Evolutionary conservation across 768 basidiomycete species (phyloP).

Genomic region (Termitomyces sp.): DNA sequence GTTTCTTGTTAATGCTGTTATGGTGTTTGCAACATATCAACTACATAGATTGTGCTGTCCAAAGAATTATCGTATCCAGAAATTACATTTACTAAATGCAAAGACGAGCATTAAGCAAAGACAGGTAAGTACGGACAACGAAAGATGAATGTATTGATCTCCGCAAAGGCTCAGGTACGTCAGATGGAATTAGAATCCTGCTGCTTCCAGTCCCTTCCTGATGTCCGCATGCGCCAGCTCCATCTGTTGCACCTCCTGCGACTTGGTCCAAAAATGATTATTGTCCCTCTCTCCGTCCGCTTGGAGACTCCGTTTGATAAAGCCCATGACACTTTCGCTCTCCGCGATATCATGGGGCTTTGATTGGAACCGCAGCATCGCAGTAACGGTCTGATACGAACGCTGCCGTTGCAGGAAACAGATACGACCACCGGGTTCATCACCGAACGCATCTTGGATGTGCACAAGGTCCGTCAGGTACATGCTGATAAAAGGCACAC

Average conservation of each 20-base stretch:
- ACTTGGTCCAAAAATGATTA: conserved; percentile 51
- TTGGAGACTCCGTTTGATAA: conserved; percentile 42
- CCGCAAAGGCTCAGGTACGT: no score
- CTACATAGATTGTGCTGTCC: not conserved
- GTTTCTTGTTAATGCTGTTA: not conserved
- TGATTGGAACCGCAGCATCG: conserved; percentile 53
- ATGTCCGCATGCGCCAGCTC: conserved; percentile 62
- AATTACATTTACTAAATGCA: not conserved
- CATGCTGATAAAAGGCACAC: conserved; percentile 64
- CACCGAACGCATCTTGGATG: conserved; percentile 43
- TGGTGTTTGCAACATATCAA: not conserved
- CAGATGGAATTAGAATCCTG: conserved; percentile 45
- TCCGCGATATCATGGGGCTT: conserved; percentile 43
- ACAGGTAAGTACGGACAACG: not conserved
- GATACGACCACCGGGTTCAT: conserved; percentile 31
- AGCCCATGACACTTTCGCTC: conserved; percentile 37
- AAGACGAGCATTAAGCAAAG: not conserved
- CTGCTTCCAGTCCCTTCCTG: conserved; percentile 59
- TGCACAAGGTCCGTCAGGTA: conserved; percentile 57
- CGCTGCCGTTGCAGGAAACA: conserved; percentile 51
- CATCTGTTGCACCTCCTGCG: conserved; percentile 52
- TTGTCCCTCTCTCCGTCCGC: conserved; percentile 35
- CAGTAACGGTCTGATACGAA: conserved; percentile 47
- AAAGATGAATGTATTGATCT: not conserved
- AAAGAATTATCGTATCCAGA: not conserved